Conservation (phyloP, 2,329 filamentous ascomycete genomes). For the Clonostachys rhizophaga region DNA sequence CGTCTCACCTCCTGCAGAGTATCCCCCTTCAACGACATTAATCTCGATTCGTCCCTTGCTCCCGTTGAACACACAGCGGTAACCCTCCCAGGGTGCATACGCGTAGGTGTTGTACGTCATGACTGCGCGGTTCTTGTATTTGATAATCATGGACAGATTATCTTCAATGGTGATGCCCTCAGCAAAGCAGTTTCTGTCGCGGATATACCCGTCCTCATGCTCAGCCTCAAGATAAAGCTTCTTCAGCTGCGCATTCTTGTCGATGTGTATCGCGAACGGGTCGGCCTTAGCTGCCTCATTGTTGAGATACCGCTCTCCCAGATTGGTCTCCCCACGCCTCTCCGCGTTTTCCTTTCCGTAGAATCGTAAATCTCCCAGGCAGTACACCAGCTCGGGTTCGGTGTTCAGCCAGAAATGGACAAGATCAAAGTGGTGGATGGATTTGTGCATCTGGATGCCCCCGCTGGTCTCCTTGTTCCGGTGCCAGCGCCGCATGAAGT, state of each 20-base stretch:
- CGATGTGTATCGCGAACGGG: slow-evolving; percentile 38
- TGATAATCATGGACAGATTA: slow-evolving; percentile 38
- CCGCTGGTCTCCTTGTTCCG: slow-evolving; percentile 42
- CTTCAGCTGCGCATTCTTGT: slow-evolving; percentile 32
- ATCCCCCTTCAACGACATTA: slow-evolving; percentile 38
- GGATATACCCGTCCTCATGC: slow-evolving; percentile 41
- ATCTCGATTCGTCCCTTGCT: slow-evolving; percentile 38
- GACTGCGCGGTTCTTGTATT: slow-evolving; percentile 33
- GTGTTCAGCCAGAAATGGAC: slow-evolving; percentile 45
- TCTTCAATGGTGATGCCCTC: slow-evolving; percentile 46
- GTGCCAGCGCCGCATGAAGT: slow-evolving; percentile 47
- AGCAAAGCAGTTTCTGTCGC: slow-evolving; percentile 40
- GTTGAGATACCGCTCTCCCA: slow-evolving; percentile 30
- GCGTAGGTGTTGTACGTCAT: slow-evolving; percentile 38
- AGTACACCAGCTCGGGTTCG: slow-evolving; percentile 34
- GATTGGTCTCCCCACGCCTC: slow-evolving; percentile 30
- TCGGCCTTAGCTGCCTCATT: slow-evolving; percentile 34
- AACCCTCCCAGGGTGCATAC: slow-evolving; percentile 41
- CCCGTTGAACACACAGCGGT: slow-evolving; percentile 33
- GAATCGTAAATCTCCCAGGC: slow-evolving; percentile 39
- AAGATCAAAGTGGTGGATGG: slow-evolving; percentile 45
- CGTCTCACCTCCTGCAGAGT: slow-evolving; percentile 38
- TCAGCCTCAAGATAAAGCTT: slow-evolving; percentile 40
- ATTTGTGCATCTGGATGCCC: slow-evolving; percentile 42
- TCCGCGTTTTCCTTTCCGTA: slow-evolving; percentile 46